Percentiles rank a stretch among this genome's conserved stretches.
Conservation (phyloP, 1,139 yeast species). For the Saccharomyces uvarum region DNA sequence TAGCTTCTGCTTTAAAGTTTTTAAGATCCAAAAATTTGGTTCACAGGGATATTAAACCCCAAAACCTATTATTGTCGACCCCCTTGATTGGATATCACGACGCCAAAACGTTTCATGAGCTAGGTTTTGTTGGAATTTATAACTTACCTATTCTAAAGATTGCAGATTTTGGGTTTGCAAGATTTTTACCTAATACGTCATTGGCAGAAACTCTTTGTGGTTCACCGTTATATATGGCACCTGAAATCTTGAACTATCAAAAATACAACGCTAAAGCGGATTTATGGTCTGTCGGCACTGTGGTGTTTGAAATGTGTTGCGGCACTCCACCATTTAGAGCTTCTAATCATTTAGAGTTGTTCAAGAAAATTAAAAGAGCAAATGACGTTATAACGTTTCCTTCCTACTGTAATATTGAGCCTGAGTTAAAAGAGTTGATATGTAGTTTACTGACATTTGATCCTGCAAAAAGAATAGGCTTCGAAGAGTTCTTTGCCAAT, state of each 20-base stretch:
- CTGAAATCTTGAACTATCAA: constrained; percentile 88
- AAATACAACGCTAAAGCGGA: constrained; percentile 96
- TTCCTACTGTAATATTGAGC: constrained; percentile 37
- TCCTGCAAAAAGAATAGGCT: constrained; percentile 82
- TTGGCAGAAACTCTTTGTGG: constrained; percentile 97
- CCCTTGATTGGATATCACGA: constrained; percentile 51
- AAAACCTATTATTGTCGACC: constrained; percentile 76
- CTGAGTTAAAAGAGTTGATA: constrained; percentile 60
- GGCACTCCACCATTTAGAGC: constrained; percentile 96
- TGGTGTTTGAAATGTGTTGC: constrained; percentile 85
- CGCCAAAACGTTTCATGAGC: constrained; percentile 46
- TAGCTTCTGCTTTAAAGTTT: constrained; percentile 76
- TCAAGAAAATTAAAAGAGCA: constrained; percentile 74
- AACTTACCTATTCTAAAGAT: constrained; percentile 84
- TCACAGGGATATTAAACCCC: constrained; percentile 92
- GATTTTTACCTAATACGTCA: constrained; percentile 84
- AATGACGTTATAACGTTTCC: constrained; percentile 77
- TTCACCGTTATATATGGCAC: constrained; percentile 96
- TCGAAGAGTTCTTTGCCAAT: constrained; percentile 74
- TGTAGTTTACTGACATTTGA: constrained; percentile 70
- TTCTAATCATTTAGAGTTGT: constrained; percentile 79
- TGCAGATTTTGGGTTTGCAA: constrained; percentile 96
- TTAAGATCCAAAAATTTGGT: constrained; percentile 76
- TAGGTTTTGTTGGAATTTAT: constrained; percentile 68
- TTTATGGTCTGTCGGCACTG: constrained; percentile 97